Conservation (phyloP, 305 asterid species). For the Stenogyne calaminthoides region DNA sequence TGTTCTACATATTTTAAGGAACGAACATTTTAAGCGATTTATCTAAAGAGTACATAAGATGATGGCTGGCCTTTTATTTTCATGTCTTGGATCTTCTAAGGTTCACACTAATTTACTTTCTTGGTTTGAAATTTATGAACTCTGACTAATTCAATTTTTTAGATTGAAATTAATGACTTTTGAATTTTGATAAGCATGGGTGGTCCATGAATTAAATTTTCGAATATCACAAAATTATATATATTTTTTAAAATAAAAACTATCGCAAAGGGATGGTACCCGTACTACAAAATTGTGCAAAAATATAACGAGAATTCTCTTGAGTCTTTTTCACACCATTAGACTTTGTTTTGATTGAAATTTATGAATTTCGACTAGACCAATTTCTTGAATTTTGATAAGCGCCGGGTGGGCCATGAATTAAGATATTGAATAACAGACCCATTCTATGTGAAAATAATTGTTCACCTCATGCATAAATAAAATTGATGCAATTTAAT, state of each 20-base stretch:
- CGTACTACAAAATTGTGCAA: not conserved
- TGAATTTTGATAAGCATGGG: too few relatives aligned
- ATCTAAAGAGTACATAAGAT: not conserved
- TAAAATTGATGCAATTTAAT: too few relatives aligned
- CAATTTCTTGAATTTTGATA: not conserved
- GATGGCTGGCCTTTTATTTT: not conserved
- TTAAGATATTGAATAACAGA: not conserved
- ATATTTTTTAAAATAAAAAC: too few relatives aligned
- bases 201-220: too few relatives aligned
- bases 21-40: too few relatives aligned
- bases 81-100: not conserved
- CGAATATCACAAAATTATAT: too few relatives aligned
- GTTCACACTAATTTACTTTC: not conserved
- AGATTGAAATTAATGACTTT: not conserved
- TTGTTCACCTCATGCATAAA: too few relatives aligned
- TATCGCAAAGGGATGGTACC: too few relatives aligned
- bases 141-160: not conserved
- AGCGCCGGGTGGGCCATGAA: not conserved
- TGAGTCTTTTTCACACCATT: not conserved
- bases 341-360: not conserved
- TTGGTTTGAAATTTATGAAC: not conserved
- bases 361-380: not conserved
- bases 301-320: not conserved
- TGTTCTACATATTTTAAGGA: too few relatives aligned
- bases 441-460: too few relatives aligned